phyloP scores from a whole-genome alignment of 2,329 filamentous ascomycete genomes.

The Phaeophleospora eucalypticola region DNA sequence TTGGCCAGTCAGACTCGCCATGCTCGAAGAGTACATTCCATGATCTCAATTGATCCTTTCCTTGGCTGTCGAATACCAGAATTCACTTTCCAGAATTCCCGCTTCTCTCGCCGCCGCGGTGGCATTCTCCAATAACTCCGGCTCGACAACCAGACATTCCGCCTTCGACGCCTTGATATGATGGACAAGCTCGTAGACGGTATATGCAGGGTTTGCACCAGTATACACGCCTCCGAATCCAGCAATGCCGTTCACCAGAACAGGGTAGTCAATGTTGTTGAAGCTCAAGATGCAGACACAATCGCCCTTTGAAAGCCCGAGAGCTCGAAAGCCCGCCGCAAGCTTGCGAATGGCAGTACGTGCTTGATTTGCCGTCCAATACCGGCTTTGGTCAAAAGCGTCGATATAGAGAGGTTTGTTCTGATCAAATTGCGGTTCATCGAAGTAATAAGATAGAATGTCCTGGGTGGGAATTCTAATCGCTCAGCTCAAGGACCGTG shows the following conservation, averaged over 20 bases:
- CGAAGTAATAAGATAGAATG: constrained; percentile 51
- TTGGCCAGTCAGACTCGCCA: constrained; percentile 47
- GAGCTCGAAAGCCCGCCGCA: constrained; percentile 45
- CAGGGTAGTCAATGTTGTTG: constrained; percentile 37
- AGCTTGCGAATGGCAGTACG: constrained; percentile 43
- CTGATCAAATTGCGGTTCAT: constrained; percentile 43
- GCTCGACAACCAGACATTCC: constrained; percentile 29
- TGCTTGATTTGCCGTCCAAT: constrained; percentile 43
- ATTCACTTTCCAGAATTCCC: constrained; percentile 38
- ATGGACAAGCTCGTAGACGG: constrained; percentile 30
- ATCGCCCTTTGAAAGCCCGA: constrained; percentile 47
- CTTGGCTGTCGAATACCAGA: constrained; percentile 36
- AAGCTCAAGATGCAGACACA: constrained; percentile 49
- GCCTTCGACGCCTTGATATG: constrained; percentile 25
- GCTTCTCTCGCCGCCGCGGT: constrained; percentile 35
- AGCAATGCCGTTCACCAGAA: constrained; percentile 21
- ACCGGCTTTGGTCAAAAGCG: constrained; percentile 33
- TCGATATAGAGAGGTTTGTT: constrained; percentile 51
- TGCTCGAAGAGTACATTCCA: constrained; percentile 35
- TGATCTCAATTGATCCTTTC: constrained; percentile 18
- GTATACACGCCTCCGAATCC: constrained; percentile 32
- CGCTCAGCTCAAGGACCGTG: not conserved
- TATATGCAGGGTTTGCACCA: constrained; percentile 35
- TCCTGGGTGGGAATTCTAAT: constrained; percentile 44
- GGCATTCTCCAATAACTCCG: constrained; percentile 26